phyloP scores from a whole-genome alignment of 192 early-diverging fungal genomes.

The Podila epigama region DNA sequence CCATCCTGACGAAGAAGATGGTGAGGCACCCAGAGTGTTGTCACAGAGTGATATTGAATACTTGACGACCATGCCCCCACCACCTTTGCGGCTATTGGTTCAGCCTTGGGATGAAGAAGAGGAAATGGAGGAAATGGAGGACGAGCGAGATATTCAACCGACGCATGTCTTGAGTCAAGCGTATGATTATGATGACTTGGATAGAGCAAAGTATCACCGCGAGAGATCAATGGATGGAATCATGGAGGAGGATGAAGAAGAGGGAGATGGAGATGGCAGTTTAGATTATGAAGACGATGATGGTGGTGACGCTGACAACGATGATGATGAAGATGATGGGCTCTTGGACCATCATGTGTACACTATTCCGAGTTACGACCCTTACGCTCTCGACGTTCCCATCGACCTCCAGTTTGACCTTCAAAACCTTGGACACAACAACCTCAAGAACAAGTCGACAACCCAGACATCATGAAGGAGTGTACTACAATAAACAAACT shows the following conservation, averaged over 20 bases:
- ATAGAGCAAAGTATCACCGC: neutral
- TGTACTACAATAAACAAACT: too few species aligned
- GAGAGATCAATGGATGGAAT: neutral
- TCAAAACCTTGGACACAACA: neutral
- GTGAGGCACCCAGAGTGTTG: conserved; percentile 16
- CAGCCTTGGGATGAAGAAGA: conserved; percentile 32
- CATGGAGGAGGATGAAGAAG: neutral
- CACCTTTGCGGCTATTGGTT: conserved; percentile 8
- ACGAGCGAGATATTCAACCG: too few species aligned
- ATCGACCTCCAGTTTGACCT: neutral
- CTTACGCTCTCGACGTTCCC: neutral
- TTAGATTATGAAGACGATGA: neutral
- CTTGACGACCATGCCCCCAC: conserved; percentile 29
- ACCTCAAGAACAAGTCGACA: too few species aligned
- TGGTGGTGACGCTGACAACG: neutral
- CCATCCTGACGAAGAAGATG: conserved; percentile 44
- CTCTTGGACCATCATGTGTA: neutral
- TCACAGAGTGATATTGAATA: conserved; percentile 40
- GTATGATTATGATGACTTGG: conserved; percentile 8
- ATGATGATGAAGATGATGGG: neutral
- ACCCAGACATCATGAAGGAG: too few species aligned
- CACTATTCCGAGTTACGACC: neutral
- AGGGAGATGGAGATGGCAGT: too few species aligned
- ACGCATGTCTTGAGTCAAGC: too few species aligned
- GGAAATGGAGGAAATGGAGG: conserved; percentile 9